Conservation (phyloP, 371 early-diverging fungal genomes). For the Mortierella sp. region DNA sequence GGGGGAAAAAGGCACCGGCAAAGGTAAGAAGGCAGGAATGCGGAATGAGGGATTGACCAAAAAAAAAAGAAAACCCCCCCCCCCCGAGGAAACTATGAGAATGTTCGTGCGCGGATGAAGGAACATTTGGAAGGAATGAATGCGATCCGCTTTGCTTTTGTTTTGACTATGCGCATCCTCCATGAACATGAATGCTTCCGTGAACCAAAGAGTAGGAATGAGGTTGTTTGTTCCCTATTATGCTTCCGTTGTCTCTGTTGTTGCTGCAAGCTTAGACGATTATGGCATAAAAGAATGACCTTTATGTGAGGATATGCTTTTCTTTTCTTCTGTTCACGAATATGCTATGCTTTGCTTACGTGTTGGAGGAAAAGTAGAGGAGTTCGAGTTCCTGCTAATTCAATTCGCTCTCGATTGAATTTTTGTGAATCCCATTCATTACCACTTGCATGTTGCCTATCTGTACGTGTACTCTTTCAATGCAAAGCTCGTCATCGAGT, state of each 20-base stretch:
- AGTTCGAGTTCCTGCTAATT: neutral
- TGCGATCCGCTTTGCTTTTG: no score
- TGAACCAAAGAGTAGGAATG: no score
- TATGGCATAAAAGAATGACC: neutral
- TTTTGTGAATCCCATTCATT: neutral
- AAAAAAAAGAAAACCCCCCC: no score
- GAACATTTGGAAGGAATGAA: no score
- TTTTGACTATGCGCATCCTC: no score
- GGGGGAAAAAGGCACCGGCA: neutral
- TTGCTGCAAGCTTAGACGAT: neutral
- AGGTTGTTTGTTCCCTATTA: neutral
- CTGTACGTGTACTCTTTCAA: neutral
- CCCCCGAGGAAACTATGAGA: no score
- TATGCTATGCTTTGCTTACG: constrained; percentile 9
- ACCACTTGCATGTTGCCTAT: neutral
- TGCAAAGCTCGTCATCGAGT: constrained; percentile 3
- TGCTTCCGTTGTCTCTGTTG: neutral
- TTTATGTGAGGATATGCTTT: neutral
- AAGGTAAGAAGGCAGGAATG: no score
- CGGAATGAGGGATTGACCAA: no score
- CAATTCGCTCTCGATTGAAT: neutral
- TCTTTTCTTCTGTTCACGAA: neutral
- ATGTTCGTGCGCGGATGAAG: no score
- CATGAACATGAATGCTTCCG: no score
- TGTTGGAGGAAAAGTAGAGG: neutral